These are phyloP conservation scores for Pseudogymnoascus sp. DNA, from an alignment of 2,329 filamentous ascomycete genomes.

Conservation along the genomic window DNA sequence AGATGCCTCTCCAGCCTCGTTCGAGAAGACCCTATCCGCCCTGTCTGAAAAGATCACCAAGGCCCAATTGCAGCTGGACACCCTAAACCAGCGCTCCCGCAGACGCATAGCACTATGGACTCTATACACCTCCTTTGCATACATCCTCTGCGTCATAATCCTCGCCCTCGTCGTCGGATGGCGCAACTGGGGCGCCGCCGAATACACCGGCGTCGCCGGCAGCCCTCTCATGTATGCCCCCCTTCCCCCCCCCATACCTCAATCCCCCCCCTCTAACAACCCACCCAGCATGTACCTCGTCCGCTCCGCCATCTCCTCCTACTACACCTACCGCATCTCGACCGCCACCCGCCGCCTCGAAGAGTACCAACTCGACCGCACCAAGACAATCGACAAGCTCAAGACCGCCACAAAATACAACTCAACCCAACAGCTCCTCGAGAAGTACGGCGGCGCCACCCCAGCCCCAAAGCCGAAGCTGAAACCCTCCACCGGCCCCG, in stretches of 20 bases:
- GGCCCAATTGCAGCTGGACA: constrained; percentile 65
- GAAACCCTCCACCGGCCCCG: neutral
- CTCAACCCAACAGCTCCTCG: constrained; percentile 82
- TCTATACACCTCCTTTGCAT: constrained; percentile 82
- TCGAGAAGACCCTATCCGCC: constrained; percentile 81
- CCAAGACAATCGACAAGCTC: constrained; percentile 83
- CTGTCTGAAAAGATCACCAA: constrained; percentile 76
- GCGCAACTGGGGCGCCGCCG: constrained; percentile 64
- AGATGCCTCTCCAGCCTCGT: constrained; percentile 76
- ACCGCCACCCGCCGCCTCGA: constrained; percentile 62
- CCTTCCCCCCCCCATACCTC: neutral
- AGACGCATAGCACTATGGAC: constrained; percentile 81
- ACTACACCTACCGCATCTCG: constrained; percentile 76
- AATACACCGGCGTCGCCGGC: constrained; percentile 71
- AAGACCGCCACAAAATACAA: constrained; percentile 95
- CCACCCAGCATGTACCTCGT: constrained; percentile 65
- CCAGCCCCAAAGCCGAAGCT: constrained; percentile 21
- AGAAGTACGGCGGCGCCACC: constrained; percentile 72
- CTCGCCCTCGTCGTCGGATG: constrained; percentile 78
- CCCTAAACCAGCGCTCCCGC: constrained; percentile 61
- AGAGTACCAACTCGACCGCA: constrained; percentile 67
- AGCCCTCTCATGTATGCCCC: constrained; percentile 68
- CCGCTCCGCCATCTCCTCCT: constrained; percentile 56
- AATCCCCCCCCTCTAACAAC: constrained; percentile 12
- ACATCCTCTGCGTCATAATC: constrained; percentile 78